Percentiles rank a stretch among this genome's conserved stretches.
Evolutionary conservation across 805 yeast species (phyloP).

Genomic region (Yarrowia osloensis): DNA sequence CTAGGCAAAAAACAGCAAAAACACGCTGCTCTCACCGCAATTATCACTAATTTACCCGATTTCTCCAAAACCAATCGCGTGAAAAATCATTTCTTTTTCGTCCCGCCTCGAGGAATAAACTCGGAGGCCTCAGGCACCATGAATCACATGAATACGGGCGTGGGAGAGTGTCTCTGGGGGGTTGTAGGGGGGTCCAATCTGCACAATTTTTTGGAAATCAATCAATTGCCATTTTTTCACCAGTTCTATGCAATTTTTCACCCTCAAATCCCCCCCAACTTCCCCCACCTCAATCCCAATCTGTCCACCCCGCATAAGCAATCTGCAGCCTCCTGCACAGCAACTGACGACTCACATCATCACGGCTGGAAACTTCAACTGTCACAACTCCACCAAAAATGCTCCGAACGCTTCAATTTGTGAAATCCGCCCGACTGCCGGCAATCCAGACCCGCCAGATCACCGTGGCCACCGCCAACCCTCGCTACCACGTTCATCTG

Average conservation of each 20-base stretch:
- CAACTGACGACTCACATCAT: background rate
- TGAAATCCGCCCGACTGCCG: background rate
- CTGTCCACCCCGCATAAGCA: background rate
- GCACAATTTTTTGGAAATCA: too few relatives aligned
- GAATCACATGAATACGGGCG: background rate
- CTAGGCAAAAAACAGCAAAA: too few relatives aligned
- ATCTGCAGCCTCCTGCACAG: constrained; percentile 1
- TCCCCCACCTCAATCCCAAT: background rate
- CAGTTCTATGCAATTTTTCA: too few relatives aligned
- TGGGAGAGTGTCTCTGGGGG: background rate
- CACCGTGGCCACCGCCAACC: constrained; percentile 24
- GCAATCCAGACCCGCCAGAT: background rate
- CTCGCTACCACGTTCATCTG: constrained; percentile 32
- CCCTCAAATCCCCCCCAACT: too few relatives aligned
- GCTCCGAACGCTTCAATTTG: constrained; percentile 1
- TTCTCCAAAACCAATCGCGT: too few relatives aligned
- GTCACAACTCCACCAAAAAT: background rate
- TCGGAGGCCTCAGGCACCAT: background rate
- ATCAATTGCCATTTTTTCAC: too few relatives aligned
- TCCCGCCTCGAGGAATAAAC: background rate
- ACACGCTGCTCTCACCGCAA: too few relatives aligned
- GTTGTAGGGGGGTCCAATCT: too few relatives aligned
- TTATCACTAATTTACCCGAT: too few relatives aligned
- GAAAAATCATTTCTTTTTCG: background rate
- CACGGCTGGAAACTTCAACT: background rate